Evolutionary conservation across 2,329 filamentous ascomycete genomes (phyloP).

Genomic region (Paracoccidioides brasiliensis): DNA sequence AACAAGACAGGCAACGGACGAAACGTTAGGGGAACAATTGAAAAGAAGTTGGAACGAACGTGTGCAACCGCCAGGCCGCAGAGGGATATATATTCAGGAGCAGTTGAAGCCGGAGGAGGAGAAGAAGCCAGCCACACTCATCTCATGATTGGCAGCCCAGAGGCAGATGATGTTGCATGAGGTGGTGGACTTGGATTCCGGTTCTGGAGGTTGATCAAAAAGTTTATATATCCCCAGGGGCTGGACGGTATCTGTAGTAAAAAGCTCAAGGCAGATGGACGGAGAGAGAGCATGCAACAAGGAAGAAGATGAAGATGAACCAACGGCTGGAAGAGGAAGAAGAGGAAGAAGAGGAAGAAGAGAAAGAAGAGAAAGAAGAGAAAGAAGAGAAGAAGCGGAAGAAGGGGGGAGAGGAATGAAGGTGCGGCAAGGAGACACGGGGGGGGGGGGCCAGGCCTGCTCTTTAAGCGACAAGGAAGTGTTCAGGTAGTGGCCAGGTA

Average conservation of each 20-base stretch:
- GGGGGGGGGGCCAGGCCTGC: neutral
- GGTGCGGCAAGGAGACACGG: neutral
- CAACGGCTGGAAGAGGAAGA: no score
- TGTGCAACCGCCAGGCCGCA: neutral
- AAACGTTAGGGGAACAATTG: neutral
- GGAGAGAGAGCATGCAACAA: neutral
- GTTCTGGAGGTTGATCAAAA: no score
- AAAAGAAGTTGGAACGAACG: neutral
- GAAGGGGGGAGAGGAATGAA: neutral
- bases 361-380: neutral
- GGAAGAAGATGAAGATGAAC: neutral
- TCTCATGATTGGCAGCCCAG: neutral
- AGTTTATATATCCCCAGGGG: neutral
- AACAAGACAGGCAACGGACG: neutral
- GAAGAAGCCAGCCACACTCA: neutral
- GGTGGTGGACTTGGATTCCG: no score
- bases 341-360: no score
- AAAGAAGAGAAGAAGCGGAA: neutral
- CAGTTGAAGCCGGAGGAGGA: neutral
- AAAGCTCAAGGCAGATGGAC: neutral
- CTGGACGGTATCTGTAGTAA: neutral
- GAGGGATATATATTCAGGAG: neutral
- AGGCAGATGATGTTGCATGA: no score
- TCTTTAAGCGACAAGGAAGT: no score
- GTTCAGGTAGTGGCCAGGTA: no score